These are phyloP conservation scores for Mycocentrospora acerina DNA, from an alignment of 2,329 filamentous ascomycete genomes.

Conservation along the genomic window DNA sequence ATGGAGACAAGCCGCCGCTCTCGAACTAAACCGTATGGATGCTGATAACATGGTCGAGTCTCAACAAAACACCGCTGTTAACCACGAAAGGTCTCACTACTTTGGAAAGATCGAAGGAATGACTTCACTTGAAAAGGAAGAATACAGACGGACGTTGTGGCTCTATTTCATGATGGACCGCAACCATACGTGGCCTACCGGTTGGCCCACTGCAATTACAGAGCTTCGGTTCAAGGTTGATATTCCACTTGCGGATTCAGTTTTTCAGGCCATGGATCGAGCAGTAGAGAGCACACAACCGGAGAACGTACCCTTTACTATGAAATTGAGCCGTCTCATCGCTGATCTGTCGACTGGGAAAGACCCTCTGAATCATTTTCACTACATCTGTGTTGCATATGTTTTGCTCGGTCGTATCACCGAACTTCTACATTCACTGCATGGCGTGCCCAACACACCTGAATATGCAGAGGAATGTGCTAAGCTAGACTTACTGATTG, in stretches of 20 bases:
- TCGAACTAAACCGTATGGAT: constrained; percentile 34
- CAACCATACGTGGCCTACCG: constrained; percentile 28
- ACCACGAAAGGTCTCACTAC: not conserved
- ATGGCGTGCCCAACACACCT: constrained; percentile 18
- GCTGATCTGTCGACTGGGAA: constrained; percentile 6
- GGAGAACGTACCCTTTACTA: constrained; percentile 20
- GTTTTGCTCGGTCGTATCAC: constrained; percentile 29
- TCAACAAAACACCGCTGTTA: not conserved
- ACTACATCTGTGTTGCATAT: constrained; percentile 27
- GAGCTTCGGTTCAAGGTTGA: constrained; percentile 37
- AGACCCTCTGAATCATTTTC: constrained; percentile 19
- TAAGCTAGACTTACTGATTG: constrained; percentile 23
- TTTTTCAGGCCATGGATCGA: constrained; percentile 22
- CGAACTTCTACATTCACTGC: constrained; percentile 31
- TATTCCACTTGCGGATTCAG: constrained; percentile 23
- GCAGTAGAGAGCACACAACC: constrained; percentile 1
- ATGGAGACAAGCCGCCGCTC: constrained; percentile 33
- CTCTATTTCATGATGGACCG: constrained; percentile 34
- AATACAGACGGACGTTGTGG: constrained; percentile 33
- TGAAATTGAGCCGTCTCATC: constrained; percentile 25
- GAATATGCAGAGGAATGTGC: constrained; percentile 28
- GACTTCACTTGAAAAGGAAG: constrained; percentile 26
- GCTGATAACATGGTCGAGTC: constrained; percentile 5
- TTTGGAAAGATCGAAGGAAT: not conserved
- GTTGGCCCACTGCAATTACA: constrained; percentile 29